Conservation (phyloP, 768 basidiomycete genomes). For the Phaeotremella skinneri region DNA sequence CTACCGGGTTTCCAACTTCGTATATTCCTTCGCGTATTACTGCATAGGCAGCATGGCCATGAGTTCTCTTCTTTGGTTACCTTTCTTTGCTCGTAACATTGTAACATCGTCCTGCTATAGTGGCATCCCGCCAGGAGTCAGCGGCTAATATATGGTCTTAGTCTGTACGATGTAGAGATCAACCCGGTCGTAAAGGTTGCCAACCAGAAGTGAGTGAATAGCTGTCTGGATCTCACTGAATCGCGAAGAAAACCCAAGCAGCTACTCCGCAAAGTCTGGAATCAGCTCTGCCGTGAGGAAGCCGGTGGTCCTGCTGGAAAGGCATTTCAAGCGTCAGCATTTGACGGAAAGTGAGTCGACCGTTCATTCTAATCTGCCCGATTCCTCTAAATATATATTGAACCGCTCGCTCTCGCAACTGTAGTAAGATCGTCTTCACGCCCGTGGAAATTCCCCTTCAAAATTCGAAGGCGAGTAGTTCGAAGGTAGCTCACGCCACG, state of each 20-base stretch:
- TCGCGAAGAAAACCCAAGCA: constrained; percentile 33
- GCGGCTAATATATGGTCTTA: not conserved
- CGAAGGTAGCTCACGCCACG: not conserved
- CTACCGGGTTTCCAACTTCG: not conserved
- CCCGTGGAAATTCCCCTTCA: constrained; percentile 32
- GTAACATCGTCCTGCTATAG: not conserved
- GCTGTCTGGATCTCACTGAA: not conserved
- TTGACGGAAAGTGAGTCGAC: constrained; percentile 35
- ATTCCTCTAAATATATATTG: not conserved
- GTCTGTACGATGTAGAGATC: constrained; percentile 51
- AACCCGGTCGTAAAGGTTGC: constrained; percentile 49
- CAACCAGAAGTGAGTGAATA: constrained; percentile 38
- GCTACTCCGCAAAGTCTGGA: constrained; percentile 38
- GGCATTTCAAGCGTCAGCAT: constrained; percentile 35
- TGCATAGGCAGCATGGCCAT: too few species aligned
- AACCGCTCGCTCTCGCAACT: not conserved
- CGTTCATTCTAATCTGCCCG: not conserved
- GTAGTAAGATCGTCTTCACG: constrained; percentile 48
- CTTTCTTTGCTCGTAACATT: not conserved
- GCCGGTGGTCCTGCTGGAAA: constrained; percentile 27
- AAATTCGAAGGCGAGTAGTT: constrained; percentile 21
- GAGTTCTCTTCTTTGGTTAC: too few species aligned
- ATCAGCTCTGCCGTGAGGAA: constrained; percentile 26
- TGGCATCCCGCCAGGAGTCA: not conserved
- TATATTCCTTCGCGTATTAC: not conserved